Evolutionary conservation across 139 green algal species (phyloP).

Genomic region (Chlorella vulgaris): DNA sequence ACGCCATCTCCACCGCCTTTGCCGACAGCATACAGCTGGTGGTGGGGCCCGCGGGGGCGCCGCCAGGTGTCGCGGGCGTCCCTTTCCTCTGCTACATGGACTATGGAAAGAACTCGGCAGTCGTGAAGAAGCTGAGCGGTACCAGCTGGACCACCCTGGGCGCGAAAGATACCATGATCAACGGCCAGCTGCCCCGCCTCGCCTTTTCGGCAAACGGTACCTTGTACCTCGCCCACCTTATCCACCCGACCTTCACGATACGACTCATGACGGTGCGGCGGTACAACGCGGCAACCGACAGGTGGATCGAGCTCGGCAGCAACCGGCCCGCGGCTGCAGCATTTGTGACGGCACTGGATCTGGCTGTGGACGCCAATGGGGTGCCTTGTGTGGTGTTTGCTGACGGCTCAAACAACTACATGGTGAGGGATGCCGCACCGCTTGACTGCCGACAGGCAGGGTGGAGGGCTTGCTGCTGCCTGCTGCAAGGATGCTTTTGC

Average conservation of each 20-base stretch:
- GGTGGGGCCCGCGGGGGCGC: background rate
- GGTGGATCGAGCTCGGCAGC: background rate
- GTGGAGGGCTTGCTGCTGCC: no score
- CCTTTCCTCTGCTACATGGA: background rate
- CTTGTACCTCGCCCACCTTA: background rate
- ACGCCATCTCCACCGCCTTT: background rate
- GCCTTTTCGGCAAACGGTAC: background rate
- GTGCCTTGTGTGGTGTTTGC: background rate
- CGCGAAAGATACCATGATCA: background rate
- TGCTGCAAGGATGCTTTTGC: no score
- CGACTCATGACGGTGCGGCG: background rate
- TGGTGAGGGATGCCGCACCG: background rate
- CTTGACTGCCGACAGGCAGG: no score
- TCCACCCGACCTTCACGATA: background rate
- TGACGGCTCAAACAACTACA: background rate
- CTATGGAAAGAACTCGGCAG: background rate
- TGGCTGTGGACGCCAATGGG: background rate
- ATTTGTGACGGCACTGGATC: background rate
- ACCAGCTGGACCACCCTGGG: background rate
- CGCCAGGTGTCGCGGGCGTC: background rate
- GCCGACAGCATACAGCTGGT: background rate
- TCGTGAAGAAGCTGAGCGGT: background rate
- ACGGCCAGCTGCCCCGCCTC: background rate
- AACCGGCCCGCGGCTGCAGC: background rate
- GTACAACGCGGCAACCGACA: background rate